These are phyloP conservation scores for Rhodotorula graminis DNA, from an alignment of 768 basidiomycete species.

Conservation along the genomic window DNA sequence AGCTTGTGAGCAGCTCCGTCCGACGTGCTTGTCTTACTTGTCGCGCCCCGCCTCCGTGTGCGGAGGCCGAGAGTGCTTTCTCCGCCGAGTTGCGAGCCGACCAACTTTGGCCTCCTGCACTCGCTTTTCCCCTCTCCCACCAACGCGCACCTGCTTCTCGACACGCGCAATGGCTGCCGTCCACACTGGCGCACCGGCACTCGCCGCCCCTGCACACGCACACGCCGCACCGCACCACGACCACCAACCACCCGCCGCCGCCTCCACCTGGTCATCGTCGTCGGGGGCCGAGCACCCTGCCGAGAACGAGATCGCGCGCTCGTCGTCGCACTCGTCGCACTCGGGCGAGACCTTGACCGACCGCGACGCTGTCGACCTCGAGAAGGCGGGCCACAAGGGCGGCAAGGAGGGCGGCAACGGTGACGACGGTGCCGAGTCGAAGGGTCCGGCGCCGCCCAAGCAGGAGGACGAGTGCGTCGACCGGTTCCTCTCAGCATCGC, in stretches of 20 bases:
- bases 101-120: no score
- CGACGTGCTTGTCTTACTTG: no score
- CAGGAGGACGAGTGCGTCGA: slow-evolving; percentile 9
- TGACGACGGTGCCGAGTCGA: neutral
- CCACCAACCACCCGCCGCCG: no score
- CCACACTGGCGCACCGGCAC: neutral
- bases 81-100: no score
- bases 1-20: no score
- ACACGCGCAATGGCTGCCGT: neutral
- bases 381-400: slow-evolving; percentile 5
- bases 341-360: neutral
- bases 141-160: neutral
- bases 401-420: neutral
- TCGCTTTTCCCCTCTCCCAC: neutral
- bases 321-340: neutral
- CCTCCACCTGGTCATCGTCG: neutral
- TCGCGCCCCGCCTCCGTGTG: no score
- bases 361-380: slow-evolving; percentile 4
- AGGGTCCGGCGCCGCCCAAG: neutral
- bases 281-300: neutral
- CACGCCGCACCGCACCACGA: neutral
- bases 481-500: no score
- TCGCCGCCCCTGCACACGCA: neutral
- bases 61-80: no score
- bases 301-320: neutral